These are phyloP conservation scores for Solanum peruvianum DNA, from an alignment of 257 asterid species.

Conservation along the genomic window DNA sequence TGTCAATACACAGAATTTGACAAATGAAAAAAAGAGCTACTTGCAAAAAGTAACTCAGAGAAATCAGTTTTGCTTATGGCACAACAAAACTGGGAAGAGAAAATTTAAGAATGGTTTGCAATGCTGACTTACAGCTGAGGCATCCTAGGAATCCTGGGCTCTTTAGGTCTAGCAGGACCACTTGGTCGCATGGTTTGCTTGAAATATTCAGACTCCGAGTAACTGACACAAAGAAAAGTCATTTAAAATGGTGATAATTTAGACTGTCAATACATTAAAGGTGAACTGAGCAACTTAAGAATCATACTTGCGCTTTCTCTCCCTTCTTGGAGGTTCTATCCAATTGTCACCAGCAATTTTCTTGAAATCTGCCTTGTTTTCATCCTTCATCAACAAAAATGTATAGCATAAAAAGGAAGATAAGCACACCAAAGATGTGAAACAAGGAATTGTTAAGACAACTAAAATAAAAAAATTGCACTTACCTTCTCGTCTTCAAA, in stretches of 20 bases:
- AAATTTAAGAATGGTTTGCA: neutral
- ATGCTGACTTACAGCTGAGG: conserved; percentile 70
- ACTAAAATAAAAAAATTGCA: neutral
- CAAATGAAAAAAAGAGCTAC: neutral
- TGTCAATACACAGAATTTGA: conserved; percentile 8
- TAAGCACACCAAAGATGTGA: neutral
- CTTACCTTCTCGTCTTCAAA: conserved; percentile 87
- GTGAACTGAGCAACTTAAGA: neutral
- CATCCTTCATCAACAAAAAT: conserved; percentile 44
- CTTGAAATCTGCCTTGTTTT: conserved; percentile 83
- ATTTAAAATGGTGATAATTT: neutral
- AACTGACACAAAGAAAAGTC: conserved; percentile 25
- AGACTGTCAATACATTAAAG: neutral
- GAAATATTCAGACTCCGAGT: conserved; percentile 94
- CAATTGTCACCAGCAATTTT: conserved; percentile 88
- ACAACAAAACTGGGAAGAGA: neutral
- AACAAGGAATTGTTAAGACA: neutral
- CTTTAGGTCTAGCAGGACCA: conserved; percentile 93
- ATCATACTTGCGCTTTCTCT: conserved; percentile 93
- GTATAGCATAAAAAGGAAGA: neutral
- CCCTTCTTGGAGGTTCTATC: conserved; percentile 91
- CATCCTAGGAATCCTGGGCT: conserved; percentile 99
- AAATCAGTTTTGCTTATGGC: neutral
- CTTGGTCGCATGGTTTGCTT: conserved; percentile 99
- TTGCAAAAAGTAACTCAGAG: neutral